Conservation (phyloP, 371 early-diverging fungal genomes). For the Syncephalastrum sp. region DNA sequence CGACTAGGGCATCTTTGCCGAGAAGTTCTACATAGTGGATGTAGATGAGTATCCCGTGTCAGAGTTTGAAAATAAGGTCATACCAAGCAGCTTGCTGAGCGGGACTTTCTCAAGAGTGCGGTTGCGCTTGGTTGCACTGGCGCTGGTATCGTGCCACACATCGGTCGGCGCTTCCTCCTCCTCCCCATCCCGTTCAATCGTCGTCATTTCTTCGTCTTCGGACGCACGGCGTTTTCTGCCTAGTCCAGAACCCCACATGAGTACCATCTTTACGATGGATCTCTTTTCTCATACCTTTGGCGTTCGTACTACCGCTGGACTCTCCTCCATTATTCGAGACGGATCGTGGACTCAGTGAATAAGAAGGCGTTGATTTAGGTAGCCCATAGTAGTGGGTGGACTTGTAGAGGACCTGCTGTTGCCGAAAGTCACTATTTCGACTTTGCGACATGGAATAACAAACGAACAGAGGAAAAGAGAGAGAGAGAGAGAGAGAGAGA, state of each 20-base stretch:
- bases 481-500: background rate
- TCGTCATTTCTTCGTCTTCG: constrained; percentile 16
- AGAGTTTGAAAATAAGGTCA: too few species aligned
- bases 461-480: background rate
- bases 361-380: constrained; percentile 28
- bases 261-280: background rate
- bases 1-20: too few species aligned
- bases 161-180: too few species aligned
- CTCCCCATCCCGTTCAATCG: too few species aligned
- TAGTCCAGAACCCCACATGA: background rate
- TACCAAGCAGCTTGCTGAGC: too few species aligned
- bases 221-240: constrained; percentile 12
- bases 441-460: constrained; percentile 20
- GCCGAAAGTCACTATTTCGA: constrained; percentile 34
- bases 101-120: too few species aligned
- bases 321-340: too few species aligned
- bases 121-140: too few species aligned
- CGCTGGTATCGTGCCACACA: too few species aligned
- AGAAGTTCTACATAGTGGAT: too few species aligned
- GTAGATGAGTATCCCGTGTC: too few species aligned
- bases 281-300: background rate
- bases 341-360: constrained; percentile 21
- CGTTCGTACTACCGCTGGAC: background rate
- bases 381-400: constrained; percentile 26
- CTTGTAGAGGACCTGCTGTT: constrained; percentile 34